Conservation (phyloP, 2,329 filamentous ascomycete species). For the Clarireedia hainanense region DNA sequence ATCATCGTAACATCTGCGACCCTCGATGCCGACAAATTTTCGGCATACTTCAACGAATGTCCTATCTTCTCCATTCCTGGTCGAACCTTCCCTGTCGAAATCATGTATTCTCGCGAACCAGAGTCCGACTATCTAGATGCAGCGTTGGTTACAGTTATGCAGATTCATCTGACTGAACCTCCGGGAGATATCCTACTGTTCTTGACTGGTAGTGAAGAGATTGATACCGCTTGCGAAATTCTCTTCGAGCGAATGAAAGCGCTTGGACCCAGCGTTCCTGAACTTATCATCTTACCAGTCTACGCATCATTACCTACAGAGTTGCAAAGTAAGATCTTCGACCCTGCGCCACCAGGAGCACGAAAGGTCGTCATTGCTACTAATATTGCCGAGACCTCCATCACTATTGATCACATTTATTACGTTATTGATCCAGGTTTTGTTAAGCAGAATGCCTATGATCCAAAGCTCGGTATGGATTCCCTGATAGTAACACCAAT, state of each 20-base stretch:
- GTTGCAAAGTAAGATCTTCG: conserved; percentile 93
- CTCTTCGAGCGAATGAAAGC: conserved; percentile 96
- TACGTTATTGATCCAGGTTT: conserved; percentile 99
- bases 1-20: conserved; percentile 99
- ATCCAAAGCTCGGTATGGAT: conserved; percentile 91
- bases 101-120: conserved; percentile 95
- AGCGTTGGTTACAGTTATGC: conserved; percentile 84
- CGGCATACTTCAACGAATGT: conserved; percentile 92
- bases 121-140: conserved; percentile 97
- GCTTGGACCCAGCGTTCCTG: conserved; percentile 84
- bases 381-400: conserved; percentile 94
- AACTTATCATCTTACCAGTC: conserved; percentile 85
- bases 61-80: conserved; percentile 90
- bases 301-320: conserved; percentile 89
- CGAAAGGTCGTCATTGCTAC: conserved; percentile 91
- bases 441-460: conserved; percentile 99
- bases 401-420: conserved; percentile 98
- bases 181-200: conserved; percentile 93
- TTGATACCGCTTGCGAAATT: conserved; percentile 91
- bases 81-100: conserved; percentile 92
- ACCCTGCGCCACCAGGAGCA: conserved; percentile 76
- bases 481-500: conserved; percentile 94
- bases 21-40: conserved; percentile 95
- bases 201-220: conserved; percentile 96
- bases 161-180: conserved; percentile 88